Evolutionary conservation across 2,329 filamentous ascomycete species (phyloP).

Genomic region (Exophiala sp.): DNA sequence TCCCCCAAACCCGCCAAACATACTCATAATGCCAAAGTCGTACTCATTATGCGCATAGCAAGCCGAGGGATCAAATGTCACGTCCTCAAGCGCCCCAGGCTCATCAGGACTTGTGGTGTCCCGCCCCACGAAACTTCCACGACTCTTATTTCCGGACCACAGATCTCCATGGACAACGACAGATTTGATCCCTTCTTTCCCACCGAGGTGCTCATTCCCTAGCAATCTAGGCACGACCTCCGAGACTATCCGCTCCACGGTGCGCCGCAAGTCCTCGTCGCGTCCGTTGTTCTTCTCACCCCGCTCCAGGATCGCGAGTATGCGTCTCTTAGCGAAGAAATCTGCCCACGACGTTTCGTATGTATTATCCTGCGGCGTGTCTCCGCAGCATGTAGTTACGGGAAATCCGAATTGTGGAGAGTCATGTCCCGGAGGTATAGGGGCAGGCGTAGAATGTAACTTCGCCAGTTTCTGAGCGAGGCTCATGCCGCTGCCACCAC

Average conservation of each 20-base stretch:
- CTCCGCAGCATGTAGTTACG: conserved; percentile 79
- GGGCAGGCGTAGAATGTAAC: conserved; percentile 73
- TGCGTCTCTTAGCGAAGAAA: conserved; percentile 75
- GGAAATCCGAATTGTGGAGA: conserved; percentile 76
- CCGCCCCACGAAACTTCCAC: conserved; percentile 57
- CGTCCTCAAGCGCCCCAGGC: conserved; percentile 59
- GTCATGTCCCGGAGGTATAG: conserved; percentile 57
- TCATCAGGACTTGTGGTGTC: conserved; percentile 28
- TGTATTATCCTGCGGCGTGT: conserved; percentile 75
- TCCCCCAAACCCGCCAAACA: conserved; percentile 84
- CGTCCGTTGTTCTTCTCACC: conserved; percentile 60
- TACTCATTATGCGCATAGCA: conserved; percentile 87
- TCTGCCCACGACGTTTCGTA: conserved; percentile 74
- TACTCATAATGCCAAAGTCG: conserved; percentile 89
- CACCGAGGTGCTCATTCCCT: conserved; percentile 62
- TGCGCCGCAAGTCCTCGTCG: conserved; percentile 58
- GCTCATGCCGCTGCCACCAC: conserved; percentile 52
- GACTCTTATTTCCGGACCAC: conserved; percentile 82
- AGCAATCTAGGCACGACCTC: conserved; percentile 74
- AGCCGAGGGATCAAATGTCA: conserved; percentile 77
- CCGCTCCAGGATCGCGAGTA: conserved; percentile 61
- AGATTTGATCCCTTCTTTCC: conserved; percentile 59
- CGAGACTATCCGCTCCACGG: conserved; percentile 63
- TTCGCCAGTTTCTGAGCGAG: conserved; percentile 74
- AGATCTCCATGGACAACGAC: conserved; percentile 87